Evolutionary conservation across 768 basidiomycete species (phyloP).

Genomic region (Leucogyrophana mollusca): DNA sequence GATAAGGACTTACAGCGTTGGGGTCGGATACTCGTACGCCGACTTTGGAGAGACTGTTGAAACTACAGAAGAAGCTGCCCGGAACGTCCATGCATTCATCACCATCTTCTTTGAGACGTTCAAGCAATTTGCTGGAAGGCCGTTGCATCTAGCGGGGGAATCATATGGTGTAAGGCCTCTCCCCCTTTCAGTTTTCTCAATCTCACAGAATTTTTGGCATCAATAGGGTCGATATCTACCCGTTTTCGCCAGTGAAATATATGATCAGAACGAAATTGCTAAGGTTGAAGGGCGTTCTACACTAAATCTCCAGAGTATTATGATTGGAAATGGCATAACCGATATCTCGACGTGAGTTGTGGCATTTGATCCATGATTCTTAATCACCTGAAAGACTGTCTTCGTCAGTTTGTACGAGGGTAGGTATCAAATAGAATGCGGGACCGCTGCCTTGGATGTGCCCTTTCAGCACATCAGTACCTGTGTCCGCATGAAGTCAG

Average conservation of each 20-base stretch:
- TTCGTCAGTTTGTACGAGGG: constrained; percentile 35
- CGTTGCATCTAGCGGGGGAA: constrained; percentile 72
- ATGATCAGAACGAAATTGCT: constrained; percentile 65
- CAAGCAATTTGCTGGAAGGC: constrained; percentile 63
- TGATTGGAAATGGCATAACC: constrained; percentile 74
- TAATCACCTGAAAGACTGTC: background rate
- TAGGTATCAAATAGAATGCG: constrained; percentile 51
- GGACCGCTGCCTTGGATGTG: constrained; percentile 46
- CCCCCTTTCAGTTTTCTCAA: background rate
- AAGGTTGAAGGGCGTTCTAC: constrained; percentile 45
- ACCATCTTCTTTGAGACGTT: constrained; percentile 81
- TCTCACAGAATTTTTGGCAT: background rate
- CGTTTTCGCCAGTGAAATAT: constrained; percentile 72
- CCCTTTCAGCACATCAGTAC: constrained; percentile 45
- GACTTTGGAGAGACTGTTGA: constrained; percentile 67
- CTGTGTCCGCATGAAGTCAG: constrained; percentile 51
- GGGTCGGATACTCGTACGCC: constrained; percentile 71
- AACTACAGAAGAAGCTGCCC: constrained; percentile 80
- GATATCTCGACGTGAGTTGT: constrained; percentile 46
- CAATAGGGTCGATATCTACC: constrained; percentile 67
- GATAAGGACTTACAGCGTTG: constrained; percentile 40
- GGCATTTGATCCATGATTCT: constrained; percentile 1
- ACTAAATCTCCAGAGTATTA: constrained; percentile 68
- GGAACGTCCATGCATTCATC: constrained; percentile 73
- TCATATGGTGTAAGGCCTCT: constrained; percentile 59